phyloP scores from a whole-genome alignment of 1,284 basidiomycete species.

The Ceratobasidium sp. region DNA sequence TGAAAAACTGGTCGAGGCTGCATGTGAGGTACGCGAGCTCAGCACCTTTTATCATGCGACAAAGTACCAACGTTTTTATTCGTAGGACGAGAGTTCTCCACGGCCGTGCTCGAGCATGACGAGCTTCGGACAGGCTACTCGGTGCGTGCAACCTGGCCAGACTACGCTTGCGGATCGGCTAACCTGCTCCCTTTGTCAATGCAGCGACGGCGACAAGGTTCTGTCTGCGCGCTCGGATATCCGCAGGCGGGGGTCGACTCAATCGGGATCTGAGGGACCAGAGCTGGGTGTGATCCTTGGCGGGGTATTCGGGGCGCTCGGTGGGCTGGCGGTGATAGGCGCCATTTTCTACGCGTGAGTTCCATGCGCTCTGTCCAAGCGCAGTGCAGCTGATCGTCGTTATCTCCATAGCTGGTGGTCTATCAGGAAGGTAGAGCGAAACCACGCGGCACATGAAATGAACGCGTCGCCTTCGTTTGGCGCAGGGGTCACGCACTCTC shows the following conservation, averaged over 20 bases:
- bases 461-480: conserved; percentile 22
- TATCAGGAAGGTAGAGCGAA: conserved; percentile 4
- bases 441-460: not conserved
- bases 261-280: conserved; percentile 8
- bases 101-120: not conserved
- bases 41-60: not conserved
- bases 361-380: not conserved
- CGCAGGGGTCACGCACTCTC: conserved; percentile 1
- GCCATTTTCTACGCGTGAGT: conserved; percentile 40
- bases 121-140: not conserved
- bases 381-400: no score
- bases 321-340: conserved; percentile 29
- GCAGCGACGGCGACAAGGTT: not conserved
- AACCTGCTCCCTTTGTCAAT: conserved; percentile 4
- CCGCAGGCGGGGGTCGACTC: not conserved
- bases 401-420: conserved; percentile 21
- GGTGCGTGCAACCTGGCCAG: not conserved
- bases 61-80: not conserved
- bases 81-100: not conserved
- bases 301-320: conserved; percentile 30
- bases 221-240: not conserved
- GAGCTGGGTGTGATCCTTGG: conserved; percentile 29
- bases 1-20: not conserved
- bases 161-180: not conserved
- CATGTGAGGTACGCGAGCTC: conserved; percentile 32